phyloP scores from a whole-genome alignment of 1,139 yeast genomes.

The Hansenula sp. region DNA sequence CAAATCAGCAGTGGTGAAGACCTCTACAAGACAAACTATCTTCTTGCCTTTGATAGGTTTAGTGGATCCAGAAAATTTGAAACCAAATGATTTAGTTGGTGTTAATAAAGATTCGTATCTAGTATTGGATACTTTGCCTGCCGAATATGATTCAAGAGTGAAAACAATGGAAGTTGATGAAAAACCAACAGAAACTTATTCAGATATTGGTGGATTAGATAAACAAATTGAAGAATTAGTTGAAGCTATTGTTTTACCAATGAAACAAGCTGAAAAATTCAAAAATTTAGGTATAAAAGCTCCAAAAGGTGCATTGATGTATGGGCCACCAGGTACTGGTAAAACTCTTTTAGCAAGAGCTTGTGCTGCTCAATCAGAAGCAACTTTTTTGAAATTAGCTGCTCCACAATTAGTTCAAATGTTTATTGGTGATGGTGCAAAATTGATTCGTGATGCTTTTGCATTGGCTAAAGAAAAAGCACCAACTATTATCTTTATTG shows the following conservation, averaged over 20 bases:
- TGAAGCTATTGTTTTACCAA: constrained; percentile 96
- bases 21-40: constrained; percentile 96
- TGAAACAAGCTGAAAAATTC: constrained; percentile 97
- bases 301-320: constrained; percentile 98
- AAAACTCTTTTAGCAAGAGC: constrained; percentile 96
- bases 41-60: constrained; percentile 93
- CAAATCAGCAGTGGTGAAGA: constrained; percentile 96
- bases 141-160: constrained; percentile 95
- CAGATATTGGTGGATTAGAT: constrained; percentile 96
- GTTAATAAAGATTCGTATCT: constrained; percentile 96
- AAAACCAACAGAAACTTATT: constrained; percentile 93
- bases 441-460: constrained; percentile 95
- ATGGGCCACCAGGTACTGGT: constrained; percentile 99
- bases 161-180: constrained; percentile 99
- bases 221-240: constrained; percentile 97
- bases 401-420: constrained; percentile 98
- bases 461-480: constrained; percentile 99
- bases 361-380: constrained; percentile 98
- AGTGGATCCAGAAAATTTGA: constrained; percentile 81
- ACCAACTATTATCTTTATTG: constrained; percentile 95
- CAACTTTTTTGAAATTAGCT: constrained; percentile 93
- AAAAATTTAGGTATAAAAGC: constrained; percentile 90
- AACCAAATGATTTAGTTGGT: constrained; percentile 96
- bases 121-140: constrained; percentile 89
- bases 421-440: constrained; percentile 99